Evolutionary conservation across 176 grass and related monocot genomes (phyloP).

Genomic region (Paspalum notatum): DNA sequence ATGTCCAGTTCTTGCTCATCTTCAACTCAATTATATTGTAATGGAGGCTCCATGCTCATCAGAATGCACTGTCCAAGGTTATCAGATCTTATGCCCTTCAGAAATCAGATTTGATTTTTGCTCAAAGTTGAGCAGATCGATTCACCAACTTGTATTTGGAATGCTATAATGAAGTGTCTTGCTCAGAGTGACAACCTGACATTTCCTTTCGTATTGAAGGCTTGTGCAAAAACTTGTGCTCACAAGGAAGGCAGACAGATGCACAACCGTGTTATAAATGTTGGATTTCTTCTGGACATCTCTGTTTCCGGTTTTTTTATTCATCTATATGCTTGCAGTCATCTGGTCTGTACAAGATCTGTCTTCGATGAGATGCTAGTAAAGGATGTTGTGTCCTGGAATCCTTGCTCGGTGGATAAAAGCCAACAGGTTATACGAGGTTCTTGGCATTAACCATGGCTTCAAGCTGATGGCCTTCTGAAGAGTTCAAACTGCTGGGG

Average conservation of each 20-base stretch:
- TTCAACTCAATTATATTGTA: conserved; percentile 21
- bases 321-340: conserved; percentile 47
- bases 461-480: too few relatives aligned
- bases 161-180: conserved; percentile 54
- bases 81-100: conserved; percentile 54
- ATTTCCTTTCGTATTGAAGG: conserved; percentile 54
- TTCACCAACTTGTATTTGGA: conserved; percentile 51
- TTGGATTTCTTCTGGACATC: conserved; percentile 44
- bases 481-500: too few relatives aligned
- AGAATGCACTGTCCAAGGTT: conserved; percentile 50
- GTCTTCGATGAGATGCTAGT: conserved; percentile 52
- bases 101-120: conserved; percentile 42
- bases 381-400: conserved; percentile 68
- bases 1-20: conserved; percentile 10
- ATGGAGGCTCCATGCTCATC: conserved; percentile 49
- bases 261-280: conserved; percentile 51
- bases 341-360: conserved; percentile 44
- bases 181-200: conserved; percentile 57
- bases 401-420: conserved; percentile 56
- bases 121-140: conserved; percentile 51
- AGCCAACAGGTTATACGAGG: conserved; percentile 37
- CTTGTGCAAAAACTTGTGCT: conserved; percentile 38
- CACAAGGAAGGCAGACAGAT: conserved; percentile 40
- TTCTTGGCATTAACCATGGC: conserved; percentile 37
- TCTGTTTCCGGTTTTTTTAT: conserved; percentile 55